Conservation (phyloP, 1,284 basidiomycete species). For the Cystobasidium slooffiae region DNA sequence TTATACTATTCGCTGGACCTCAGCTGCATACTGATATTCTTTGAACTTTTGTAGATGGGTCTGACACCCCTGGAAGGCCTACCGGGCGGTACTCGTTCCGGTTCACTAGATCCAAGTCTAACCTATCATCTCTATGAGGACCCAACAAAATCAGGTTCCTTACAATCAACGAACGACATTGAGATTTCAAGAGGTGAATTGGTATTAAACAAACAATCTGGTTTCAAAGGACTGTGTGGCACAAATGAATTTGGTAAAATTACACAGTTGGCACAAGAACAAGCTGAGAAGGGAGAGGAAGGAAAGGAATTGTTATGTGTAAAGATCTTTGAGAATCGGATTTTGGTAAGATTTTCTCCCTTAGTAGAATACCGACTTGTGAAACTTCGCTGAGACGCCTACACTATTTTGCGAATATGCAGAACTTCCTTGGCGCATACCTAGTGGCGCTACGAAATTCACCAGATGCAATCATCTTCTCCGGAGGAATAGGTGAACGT, state of each 20-base stretch:
- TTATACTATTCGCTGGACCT: not conserved
- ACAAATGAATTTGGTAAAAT: slow-evolving; percentile 76
- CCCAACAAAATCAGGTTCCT: slow-evolving; percentile 58
- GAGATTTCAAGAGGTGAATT: slow-evolving; percentile 73
- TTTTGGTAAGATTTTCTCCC: slow-evolving; percentile 64
- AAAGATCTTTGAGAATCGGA: slow-evolving; percentile 44
- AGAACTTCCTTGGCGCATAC: slow-evolving; percentile 71
- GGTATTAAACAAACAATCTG: slow-evolving; percentile 68
- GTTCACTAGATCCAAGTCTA: slow-evolving; percentile 77
- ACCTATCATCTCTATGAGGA: slow-evolving; percentile 82
- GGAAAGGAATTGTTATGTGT: slow-evolving; percentile 32
- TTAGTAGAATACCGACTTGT: slow-evolving; percentile 60
- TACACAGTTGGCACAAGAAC: slow-evolving; percentile 54
- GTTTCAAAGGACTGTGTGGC: slow-evolving; percentile 65
- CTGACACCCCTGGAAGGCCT: slow-evolving; percentile 76
- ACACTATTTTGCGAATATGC: not conserved
- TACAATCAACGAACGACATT: slow-evolving; percentile 64
- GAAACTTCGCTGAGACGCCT: slow-evolving; percentile 42
- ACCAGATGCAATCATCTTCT: slow-evolving; percentile 79
- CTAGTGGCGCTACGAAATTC: slow-evolving; percentile 66
- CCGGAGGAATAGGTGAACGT: slow-evolving; percentile 82
- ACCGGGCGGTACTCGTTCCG: slow-evolving; percentile 82
- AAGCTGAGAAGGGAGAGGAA: slow-evolving; percentile 52
- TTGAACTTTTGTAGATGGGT: slow-evolving; percentile 67
- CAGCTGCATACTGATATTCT: not conserved